These are phyloP conservation scores for Fomitopsis schrenkii DNA, from an alignment of 1,284 basidiomycete genomes.

Conservation along the genomic window DNA sequence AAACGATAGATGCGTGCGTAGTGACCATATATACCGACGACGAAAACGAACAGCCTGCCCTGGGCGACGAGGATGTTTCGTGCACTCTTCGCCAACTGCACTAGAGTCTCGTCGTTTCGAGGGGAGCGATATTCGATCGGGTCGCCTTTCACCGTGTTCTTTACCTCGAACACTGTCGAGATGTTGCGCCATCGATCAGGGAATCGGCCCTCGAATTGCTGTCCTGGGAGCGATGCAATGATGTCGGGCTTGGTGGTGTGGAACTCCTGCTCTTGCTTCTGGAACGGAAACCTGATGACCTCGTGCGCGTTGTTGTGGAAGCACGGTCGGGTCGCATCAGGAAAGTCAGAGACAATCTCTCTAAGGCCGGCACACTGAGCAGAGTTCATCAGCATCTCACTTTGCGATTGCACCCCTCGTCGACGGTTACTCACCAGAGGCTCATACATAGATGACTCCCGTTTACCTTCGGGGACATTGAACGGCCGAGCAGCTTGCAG, in stretches of 20 bases:
- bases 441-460: too few relatives aligned
- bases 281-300: neutral
- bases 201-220: neutral
- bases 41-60: conserved; percentile 3
- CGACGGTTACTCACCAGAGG: too few relatives aligned
- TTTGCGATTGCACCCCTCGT: neutral
- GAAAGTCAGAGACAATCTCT: neutral
- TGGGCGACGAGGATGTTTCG: conserved; percentile 10
- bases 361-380: neutral
- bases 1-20: conserved; percentile 13
- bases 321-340: neutral
- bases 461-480: too few relatives aligned
- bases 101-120: neutral
- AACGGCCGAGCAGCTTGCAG: too few relatives aligned
- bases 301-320: neutral
- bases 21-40: conserved; percentile 13
- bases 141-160: neutral
- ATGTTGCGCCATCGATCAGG: neutral
- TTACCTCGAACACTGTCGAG: neutral
- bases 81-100: conserved; percentile 9
- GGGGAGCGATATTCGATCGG: neutral
- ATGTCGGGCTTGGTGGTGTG: neutral
- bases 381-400: neutral
- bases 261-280: neutral
- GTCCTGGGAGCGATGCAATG: neutral